phyloP scores from a whole-genome alignment of 371 early-diverging fungal genomes.

The Mortierella sp. region DNA sequence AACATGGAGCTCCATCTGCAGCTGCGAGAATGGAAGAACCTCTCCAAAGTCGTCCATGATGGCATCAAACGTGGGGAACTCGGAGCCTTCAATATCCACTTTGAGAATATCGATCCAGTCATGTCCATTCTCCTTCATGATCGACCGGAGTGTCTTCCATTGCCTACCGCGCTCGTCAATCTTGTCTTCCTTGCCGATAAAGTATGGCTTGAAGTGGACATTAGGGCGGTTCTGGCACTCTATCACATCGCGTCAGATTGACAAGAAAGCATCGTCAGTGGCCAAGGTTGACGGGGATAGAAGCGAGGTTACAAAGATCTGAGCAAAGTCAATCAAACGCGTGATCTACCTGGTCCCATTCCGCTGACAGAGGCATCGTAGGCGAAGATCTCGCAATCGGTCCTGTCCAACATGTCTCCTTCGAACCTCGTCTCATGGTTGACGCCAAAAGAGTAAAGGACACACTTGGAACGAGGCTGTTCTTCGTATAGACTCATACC shows the following conservation, averaged over 20 bases:
- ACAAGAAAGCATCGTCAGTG: no score
- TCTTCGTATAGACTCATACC: conserved; percentile 49
- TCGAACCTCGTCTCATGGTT: conserved; percentile 49
- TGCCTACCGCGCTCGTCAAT: conserved; percentile 5
- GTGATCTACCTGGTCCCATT: conserved; percentile 47
- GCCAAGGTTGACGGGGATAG: no score
- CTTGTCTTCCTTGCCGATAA: conserved; percentile 20
- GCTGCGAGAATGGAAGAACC: conserved; percentile 44
- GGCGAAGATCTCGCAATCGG: conserved; percentile 39
- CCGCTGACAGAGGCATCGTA: conserved; percentile 39
- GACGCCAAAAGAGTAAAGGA: conserved; percentile 47
- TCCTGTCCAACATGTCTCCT: conserved; percentile 48
- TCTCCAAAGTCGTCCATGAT: conserved; percentile 47
- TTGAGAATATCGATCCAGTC: conserved; percentile 53
- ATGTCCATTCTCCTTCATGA: conserved; percentile 49
- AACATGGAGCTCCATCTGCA: conserved; percentile 46
- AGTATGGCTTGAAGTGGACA: conserved; percentile 29
- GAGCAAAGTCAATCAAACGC: not conserved
- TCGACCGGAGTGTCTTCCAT: conserved; percentile 30
- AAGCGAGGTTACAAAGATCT: not conserved
- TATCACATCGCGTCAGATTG: no score
- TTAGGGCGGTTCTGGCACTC: conserved; percentile 15
- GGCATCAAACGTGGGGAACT: conserved; percentile 26
- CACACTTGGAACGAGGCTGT: conserved; percentile 42
- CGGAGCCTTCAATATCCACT: conserved; percentile 39